These are phyloP conservation scores for Alnus rubra DNA, from an alignment of 306 rosid genomes.

Conservation along the genomic window DNA sequence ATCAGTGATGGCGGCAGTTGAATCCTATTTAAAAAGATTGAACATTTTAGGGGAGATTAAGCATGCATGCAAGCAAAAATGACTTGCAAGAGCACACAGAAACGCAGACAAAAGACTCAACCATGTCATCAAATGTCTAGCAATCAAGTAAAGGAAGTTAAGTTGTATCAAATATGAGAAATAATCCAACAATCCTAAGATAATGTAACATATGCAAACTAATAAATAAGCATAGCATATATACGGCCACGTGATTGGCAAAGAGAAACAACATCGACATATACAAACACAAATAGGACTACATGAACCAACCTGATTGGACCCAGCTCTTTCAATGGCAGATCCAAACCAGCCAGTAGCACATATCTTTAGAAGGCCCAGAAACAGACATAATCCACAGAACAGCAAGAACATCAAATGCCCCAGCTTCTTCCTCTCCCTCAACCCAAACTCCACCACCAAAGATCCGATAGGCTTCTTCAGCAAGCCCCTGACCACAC, in stretches of 20 bases:
- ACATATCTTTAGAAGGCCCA: slow-evolving; percentile 86
- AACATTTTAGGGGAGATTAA: slow-evolving; percentile 21
- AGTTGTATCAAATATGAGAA: not conserved
- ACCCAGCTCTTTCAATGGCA: slow-evolving; percentile 61
- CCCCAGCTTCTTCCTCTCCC: slow-evolving; percentile 74
- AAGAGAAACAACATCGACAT: not conserved
- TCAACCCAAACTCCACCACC: slow-evolving; percentile 63
- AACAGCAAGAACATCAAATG: slow-evolving; percentile 87
- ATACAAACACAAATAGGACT: not conserved
- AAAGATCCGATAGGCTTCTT: slow-evolving; percentile 60
- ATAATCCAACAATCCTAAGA: not conserved
- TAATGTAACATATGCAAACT: not conserved
- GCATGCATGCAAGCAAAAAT: not conserved
- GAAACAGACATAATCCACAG: slow-evolving; percentile 82
- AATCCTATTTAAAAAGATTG: slow-evolving; percentile 51
- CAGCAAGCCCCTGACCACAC: slow-evolving; percentile 45
- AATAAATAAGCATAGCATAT: not conserved
- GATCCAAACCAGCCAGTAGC: slow-evolving; percentile 98
- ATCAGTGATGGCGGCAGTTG: slow-evolving; percentile 39
- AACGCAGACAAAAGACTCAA: not conserved
- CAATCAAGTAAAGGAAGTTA: not conserved
- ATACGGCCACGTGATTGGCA: not conserved
- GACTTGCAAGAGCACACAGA: not conserved
- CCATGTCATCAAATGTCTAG: not conserved
- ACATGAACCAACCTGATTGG: slow-evolving; percentile 48